A percentile compares a stretch with the other conserved stretches of the same genome.
Evolutionary conservation across 495 filamentous ascomycete species (phyloP).

Genomic region (Aspergillus ostianus): DNA sequence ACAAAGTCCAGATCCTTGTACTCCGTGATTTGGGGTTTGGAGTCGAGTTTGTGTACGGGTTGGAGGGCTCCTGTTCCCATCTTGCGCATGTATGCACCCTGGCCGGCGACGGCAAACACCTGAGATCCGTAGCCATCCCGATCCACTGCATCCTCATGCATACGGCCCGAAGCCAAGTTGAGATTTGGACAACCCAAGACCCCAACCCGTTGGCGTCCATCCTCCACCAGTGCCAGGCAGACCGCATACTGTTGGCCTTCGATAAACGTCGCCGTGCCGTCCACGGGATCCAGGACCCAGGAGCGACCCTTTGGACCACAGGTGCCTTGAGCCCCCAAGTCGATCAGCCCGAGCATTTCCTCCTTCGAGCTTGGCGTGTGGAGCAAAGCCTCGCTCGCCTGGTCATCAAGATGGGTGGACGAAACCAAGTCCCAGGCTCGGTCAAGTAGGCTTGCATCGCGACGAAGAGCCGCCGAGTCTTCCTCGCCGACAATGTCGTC

Average conservation of each 20-base stretch:
- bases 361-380: slow-evolving; percentile 45
- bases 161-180: slow-evolving; percentile 25
- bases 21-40: slow-evolving; percentile 28
- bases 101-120: slow-evolving; percentile 53
- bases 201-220: slow-evolving; percentile 48
- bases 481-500: slow-evolving; percentile 65
- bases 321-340: slow-evolving; percentile 52
- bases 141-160: slow-evolving; percentile 51
- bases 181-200: slow-evolving; percentile 60
- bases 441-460: slow-evolving; percentile 46
- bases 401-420: slow-evolving; percentile 36
- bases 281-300: slow-evolving; percentile 73
- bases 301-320: slow-evolving; percentile 39
- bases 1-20: slow-evolving; percentile 46
- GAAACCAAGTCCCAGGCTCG: slow-evolving; percentile 52
- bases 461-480: slow-evolving; percentile 52
- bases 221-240: slow-evolving; percentile 53
- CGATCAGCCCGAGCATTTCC: slow-evolving; percentile 61
- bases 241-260: slow-evolving; percentile 63
- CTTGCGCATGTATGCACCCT: slow-evolving; percentile 54
- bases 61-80: slow-evolving; percentile 39
- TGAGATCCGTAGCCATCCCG: slow-evolving; percentile 53
- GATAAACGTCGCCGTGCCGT: slow-evolving; percentile 68
- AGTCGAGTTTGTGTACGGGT: slow-evolving; percentile 35
- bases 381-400: slow-evolving; percentile 38